These are phyloP conservation scores for Penicillium pancosmium DNA, from an alignment of 495 filamentous ascomycete species.

Conservation along the genomic window DNA sequence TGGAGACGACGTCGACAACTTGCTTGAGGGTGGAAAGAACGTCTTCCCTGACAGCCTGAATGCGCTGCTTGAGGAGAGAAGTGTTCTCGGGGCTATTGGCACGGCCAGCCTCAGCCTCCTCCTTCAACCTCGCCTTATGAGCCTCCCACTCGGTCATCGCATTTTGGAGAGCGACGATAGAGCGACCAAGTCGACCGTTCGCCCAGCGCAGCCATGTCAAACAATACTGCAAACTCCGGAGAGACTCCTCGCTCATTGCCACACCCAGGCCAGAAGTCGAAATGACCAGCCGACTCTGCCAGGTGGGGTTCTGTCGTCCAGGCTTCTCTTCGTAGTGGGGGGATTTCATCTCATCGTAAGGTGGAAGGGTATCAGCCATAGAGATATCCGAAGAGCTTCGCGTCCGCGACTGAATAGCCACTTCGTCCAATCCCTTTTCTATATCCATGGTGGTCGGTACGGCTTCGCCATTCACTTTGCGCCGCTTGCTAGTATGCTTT, in stretches of 20 bases:
- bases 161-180: constrained; percentile 67
- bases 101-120: constrained; percentile 26
- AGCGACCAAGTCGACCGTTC: constrained; percentile 70
- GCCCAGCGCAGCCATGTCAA: constrained; percentile 74
- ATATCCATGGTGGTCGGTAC: constrained; percentile 41
- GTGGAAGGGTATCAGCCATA: constrained; percentile 69
- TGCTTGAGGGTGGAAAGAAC: constrained; percentile 75
- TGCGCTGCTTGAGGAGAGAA: constrained; percentile 58
- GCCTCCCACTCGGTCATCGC: constrained; percentile 76
- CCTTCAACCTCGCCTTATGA: constrained; percentile 24
- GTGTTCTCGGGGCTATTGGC: constrained; percentile 32
- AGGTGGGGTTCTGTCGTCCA: constrained; percentile 50
- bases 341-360: constrained; percentile 75
- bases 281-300: constrained; percentile 79
- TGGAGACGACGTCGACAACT: constrained; percentile 77
- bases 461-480: constrained; percentile 54
- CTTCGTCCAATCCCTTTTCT: constrained; percentile 34
- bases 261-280: constrained; percentile 82
- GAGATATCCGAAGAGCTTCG: constrained; percentile 49
- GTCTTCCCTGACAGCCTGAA: constrained; percentile 70
- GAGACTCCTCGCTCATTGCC: constrained; percentile 83
- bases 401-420: constrained; percentile 18
- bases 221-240: constrained; percentile 76
- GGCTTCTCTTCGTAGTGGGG: constrained; percentile 64
- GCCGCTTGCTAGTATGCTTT: constrained; percentile 61